Evolutionary conservation across 495 filamentous ascomycete species (phyloP).

Genomic region (Geopyxis carbonaria): DNA sequence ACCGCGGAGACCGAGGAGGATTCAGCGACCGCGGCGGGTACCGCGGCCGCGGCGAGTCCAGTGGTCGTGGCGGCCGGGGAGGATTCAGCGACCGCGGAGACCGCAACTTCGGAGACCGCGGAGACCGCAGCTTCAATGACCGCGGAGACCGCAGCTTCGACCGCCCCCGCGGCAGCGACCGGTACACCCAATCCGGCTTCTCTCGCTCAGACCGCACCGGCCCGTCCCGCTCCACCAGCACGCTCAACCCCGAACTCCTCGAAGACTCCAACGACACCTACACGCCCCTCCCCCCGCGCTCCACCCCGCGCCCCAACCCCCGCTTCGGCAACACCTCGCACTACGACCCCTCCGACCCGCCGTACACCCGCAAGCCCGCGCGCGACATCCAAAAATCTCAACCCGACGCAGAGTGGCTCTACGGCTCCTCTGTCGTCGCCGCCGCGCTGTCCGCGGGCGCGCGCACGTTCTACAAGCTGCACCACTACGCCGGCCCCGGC

Average conservation of each 20-base stretch:
- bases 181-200: too few relatives aligned
- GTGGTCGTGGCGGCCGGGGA: too few relatives aligned
- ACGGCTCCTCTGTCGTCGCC: slow-evolving; percentile 64
- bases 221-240: background rate
- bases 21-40: too few relatives aligned
- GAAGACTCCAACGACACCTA: background rate
- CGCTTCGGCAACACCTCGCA: slow-evolving; percentile 10
- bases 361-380: slow-evolving; percentile 11
- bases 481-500: slow-evolving; percentile 47
- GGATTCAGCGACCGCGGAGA: too few relatives aligned
- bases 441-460: slow-evolving; percentile 53
- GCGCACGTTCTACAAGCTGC: slow-evolving; percentile 68
- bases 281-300: too few relatives aligned
- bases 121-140: too few relatives aligned
- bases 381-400: slow-evolving; percentile 9
- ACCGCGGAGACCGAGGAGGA: too few relatives aligned
- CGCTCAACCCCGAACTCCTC: background rate
- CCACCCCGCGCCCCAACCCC: too few relatives aligned
- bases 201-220: too few relatives aligned
- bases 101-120: too few relatives aligned
- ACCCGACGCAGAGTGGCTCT: slow-evolving; percentile 69
- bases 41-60: background rate
- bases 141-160: too few relatives aligned
- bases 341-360: background rate
- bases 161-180: too few relatives aligned